Evolutionary conservation across 2,329 filamentous ascomycete genomes (phyloP).

Genomic region (Xylariaceae sp.): DNA sequence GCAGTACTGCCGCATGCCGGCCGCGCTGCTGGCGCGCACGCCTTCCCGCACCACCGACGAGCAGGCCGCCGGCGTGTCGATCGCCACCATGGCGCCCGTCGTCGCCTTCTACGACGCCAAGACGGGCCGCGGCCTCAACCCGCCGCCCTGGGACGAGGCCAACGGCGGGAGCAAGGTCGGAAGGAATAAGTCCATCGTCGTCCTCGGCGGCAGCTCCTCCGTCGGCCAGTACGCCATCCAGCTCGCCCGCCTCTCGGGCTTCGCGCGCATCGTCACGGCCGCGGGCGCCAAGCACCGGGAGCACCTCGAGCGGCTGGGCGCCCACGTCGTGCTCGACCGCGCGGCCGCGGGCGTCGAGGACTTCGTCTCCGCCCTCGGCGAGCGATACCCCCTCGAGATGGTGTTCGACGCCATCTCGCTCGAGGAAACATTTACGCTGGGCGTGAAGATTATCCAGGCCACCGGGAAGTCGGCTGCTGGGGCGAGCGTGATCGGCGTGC

Average conservation of each 20-base stretch:
- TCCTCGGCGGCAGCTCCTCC: conserved; percentile 28
- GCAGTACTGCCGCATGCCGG: conserved; percentile 28
- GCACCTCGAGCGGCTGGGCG: conserved; percentile 13
- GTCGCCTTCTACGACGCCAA: conserved; percentile 15
- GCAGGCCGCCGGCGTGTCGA: conserved; percentile 21
- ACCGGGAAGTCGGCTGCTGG: conserved; percentile 8
- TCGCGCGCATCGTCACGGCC: conserved; percentile 25
- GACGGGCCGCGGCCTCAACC: conserved; percentile 16
- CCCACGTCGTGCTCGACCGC: conserved; percentile 22
- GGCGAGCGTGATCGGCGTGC: conserved; percentile 14
- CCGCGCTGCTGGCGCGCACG: conserved; percentile 23
- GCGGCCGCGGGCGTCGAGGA: conserved; percentile 10
- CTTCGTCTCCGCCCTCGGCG: conserved; percentile 18
- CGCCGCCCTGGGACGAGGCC: conserved; percentile 24
- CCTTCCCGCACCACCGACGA: conserved; percentile 23
- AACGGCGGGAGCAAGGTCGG: conserved; percentile 14
- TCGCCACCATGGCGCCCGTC: conserved; percentile 15
- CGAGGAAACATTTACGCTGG: conserved; percentile 21
- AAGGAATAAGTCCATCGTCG: conserved; percentile 14
- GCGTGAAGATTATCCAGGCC: conserved; percentile 20
- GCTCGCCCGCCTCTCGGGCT: conserved; percentile 25
- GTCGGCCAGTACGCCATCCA: conserved; percentile 29
- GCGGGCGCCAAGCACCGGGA: conserved; percentile 21
- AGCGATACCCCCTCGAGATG: conserved; percentile 19
- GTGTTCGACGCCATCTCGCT: conserved; percentile 25